Evolutionary conservation across 306 rosid species (phyloP).

Genomic region (Vigna radiata): DNA sequence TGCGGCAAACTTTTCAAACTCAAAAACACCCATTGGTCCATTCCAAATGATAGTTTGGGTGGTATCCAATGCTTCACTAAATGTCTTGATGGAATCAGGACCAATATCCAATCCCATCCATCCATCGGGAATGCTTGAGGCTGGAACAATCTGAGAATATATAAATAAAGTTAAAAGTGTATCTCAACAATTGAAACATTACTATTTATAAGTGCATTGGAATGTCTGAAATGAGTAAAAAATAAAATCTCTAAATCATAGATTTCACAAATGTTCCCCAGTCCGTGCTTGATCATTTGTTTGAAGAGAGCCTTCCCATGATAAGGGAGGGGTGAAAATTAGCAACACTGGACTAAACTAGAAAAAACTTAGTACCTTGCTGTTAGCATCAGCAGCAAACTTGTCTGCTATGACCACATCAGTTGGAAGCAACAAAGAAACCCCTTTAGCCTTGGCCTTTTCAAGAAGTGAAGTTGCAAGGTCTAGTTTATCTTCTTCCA

Average conservation of each 20-base stretch:
- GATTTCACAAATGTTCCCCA: not conserved
- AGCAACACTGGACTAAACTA: not conserved
- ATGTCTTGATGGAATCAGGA: constrained; percentile 85
- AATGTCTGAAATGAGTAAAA: not conserved
- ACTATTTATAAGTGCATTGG: not conserved
- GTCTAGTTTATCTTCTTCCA: constrained; percentile 83
- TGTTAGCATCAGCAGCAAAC: constrained; percentile 88
- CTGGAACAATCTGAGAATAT: constrained; percentile 73
- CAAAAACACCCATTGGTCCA: constrained; percentile 99
- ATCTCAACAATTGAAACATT: constrained; percentile 3
- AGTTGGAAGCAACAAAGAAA: constrained; percentile 85
- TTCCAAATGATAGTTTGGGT: constrained; percentile 91
- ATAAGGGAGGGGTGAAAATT: not conserved
- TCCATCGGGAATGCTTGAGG: constrained; percentile 82
- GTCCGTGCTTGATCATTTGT: not conserved
- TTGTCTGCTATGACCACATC: constrained; percentile 90
- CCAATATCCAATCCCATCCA: constrained; percentile 99
- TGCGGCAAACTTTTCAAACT: constrained; percentile 83
- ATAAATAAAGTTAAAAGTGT: constrained; percentile 2
- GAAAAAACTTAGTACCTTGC: constrained; percentile 66
- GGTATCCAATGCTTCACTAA: constrained; percentile 69
- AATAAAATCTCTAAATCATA: not conserved
- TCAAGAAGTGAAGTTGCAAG: constrained; percentile 79
- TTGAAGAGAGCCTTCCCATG: not conserved
- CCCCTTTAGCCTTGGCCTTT: constrained; percentile 90